Evolutionary conservation across 1,139 yeast genomes (phyloP), one percentile per base, ranked within the genome.

Genomic region (Diutina catenulata): DNA sequence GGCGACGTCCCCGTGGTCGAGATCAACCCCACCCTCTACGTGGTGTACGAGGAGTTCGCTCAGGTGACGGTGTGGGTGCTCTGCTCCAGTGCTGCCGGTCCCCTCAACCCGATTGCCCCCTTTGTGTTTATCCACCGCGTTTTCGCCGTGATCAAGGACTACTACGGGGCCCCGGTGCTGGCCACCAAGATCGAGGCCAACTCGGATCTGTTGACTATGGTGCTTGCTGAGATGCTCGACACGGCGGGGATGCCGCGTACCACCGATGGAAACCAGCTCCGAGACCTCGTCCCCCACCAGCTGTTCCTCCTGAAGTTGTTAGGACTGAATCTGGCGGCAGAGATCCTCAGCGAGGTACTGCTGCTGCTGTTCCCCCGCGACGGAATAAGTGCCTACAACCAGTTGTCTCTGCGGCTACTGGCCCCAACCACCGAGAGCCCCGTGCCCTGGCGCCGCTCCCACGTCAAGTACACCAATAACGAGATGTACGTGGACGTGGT

Each of bases 401-500:
- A 38, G 3, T n/a, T n/a, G n/a, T n/a, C n/a, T n/a, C n/a, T n/a
- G n/a, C n/a, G n/a, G n/a, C n/a, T n/a, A n/a, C n/a, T n/a, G n/a
- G n/a, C n/a, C n/a, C 32, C 21, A 11, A 20, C 36, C 15, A 28
- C 39, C 8, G 32, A 28, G 21, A 35, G 42, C n/a, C 47, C 50
- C 21, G 69, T 70, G 9, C 91, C 93, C 1, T 86, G 95, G 95
- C 68, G 95, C 49, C 61, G 76, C 37, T 56, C 77, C 5, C 70
- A 74, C 43, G 78, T 80, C 10, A 68, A 70, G 42, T 74, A 81
- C 54, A 68, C 83, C 5, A 78, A 75, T 45, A 83, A 86, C 53
- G 95, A 87, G 56, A 69, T 87, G 59, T 83, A 76, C 53, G 80
- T 87, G 8, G 96, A 87, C 55, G 56, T 87, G 4, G 60, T 67